A percentile compares a stretch with the other conserved stretches of the same genome.
Evolutionary conservation across 148 eudicot genomes (phyloP).

Genomic region (Chenopodium suecicum): DNA sequence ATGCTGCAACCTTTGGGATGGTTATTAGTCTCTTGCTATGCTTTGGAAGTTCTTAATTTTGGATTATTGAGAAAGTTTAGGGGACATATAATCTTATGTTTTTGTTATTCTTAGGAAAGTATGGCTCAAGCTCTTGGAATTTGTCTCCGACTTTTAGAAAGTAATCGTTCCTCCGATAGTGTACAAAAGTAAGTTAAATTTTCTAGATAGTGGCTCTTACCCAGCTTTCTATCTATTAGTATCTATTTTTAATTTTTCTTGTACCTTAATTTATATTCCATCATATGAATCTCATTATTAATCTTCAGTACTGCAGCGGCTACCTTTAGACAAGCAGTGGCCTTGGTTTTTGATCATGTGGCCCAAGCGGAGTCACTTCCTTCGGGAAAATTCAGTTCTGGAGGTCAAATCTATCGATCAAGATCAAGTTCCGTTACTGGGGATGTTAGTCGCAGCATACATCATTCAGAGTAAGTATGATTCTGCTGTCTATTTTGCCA

Average conservation of each 20-base stretch:
- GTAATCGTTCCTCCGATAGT: slow-evolving; percentile 85
- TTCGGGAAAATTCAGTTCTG: slow-evolving; percentile 73
- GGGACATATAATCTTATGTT: slow-evolving; percentile 5
- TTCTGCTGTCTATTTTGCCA: slow-evolving; percentile 14
- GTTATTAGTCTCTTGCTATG: neutral
- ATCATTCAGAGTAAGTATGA: slow-evolving; percentile 70
- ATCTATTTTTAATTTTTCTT: slow-evolving; percentile 3
- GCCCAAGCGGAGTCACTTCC: slow-evolving; percentile 84
- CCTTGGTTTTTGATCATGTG: slow-evolving; percentile 87
- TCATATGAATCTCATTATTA: slow-evolving; percentile 22
- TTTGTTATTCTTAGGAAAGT: slow-evolving; percentile 54
- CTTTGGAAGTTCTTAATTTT: slow-evolving; percentile 1
- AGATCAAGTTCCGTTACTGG: slow-evolving; percentile 81
- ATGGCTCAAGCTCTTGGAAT: slow-evolving; percentile 94
- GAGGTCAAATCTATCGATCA: slow-evolving; percentile 74
- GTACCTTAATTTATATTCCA: neutral
- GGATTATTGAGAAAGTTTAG: neutral
- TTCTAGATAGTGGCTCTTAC: neutral
- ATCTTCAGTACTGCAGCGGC: slow-evolving; percentile 95
- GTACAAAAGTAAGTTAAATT: slow-evolving; percentile 74
- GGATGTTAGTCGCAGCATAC: slow-evolving; percentile 83
- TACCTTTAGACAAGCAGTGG: slow-evolving; percentile 98
- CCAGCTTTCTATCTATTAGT: neutral
- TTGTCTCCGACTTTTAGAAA: slow-evolving; percentile 89
- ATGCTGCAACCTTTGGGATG: neutral